Conservation (phyloP, 495 filamentous ascomycete genomes). For the Penicillium goetzii region DNA sequence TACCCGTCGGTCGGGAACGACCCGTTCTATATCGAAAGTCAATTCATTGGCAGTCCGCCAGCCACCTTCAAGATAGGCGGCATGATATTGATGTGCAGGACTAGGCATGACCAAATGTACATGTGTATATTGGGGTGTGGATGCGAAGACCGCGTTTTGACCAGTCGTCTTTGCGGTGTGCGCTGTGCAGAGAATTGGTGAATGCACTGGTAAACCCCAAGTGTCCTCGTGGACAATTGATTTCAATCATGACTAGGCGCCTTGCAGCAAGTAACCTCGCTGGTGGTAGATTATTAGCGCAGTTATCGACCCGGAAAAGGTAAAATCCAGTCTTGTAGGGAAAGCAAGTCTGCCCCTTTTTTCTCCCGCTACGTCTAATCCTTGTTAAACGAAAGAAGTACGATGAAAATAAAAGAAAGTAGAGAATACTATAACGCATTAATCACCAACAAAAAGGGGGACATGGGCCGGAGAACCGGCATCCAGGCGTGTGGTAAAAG, state of each 20-base stretch:
- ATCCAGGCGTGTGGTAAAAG: neutral
- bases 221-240: constrained; percentile 30
- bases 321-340: constrained; percentile 13
- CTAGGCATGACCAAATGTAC: constrained; percentile 20
- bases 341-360: constrained; percentile 19
- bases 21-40: neutral
- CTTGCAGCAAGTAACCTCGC: constrained; percentile 29
- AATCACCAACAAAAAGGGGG: neutral
- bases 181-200: neutral
- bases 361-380: constrained; percentile 4
- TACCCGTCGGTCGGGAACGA: neutral
- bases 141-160: constrained; percentile 12
- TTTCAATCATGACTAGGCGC: constrained; percentile 38
- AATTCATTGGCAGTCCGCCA: constrained; percentile 6
- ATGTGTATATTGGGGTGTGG: constrained; percentile 5
- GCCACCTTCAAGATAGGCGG: neutral
- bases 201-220: neutral
- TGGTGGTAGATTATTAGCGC: constrained; percentile 24
- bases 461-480: neutral
- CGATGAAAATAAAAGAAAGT: constrained; percentile 2
- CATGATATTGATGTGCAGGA: constrained; percentile 18
- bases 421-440: too few species aligned
- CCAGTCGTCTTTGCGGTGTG: constrained; percentile 14
- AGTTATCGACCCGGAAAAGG: constrained; percentile 12
- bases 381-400: neutral